A percentile compares a stretch with the other conserved stretches of the same genome.
These are phyloP conservation scores for Xylaria sp. DNA, from an alignment of 2,329 filamentous ascomycete genomes.

Conservation along the genomic window DNA sequence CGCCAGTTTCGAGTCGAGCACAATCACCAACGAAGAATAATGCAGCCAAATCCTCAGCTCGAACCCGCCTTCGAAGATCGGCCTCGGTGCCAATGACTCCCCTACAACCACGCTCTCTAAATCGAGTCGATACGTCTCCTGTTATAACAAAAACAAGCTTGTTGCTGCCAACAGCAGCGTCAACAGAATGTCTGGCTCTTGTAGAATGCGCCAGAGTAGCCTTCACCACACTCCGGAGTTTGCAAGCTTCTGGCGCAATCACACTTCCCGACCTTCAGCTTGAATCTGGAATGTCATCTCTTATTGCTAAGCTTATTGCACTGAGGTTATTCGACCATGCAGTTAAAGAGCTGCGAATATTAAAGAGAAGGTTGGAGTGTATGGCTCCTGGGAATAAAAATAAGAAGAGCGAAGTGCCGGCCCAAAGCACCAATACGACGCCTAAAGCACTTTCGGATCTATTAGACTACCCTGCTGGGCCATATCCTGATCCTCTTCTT, in stretches of 20 bases:
- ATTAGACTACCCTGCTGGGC: slow-evolving; percentile 66
- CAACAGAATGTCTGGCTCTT: slow-evolving; percentile 62
- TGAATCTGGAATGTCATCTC: slow-evolving; percentile 76
- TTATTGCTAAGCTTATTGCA: slow-evolving; percentile 72
- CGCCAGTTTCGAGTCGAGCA: slow-evolving; percentile 47
- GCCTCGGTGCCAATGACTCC: slow-evolving; percentile 68
- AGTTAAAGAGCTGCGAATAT: slow-evolving; percentile 71
- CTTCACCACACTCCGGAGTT: slow-evolving; percentile 70
- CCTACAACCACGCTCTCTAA: slow-evolving; percentile 69
- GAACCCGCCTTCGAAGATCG: slow-evolving; percentile 63
- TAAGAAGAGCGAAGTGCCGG: slow-evolving; percentile 50
- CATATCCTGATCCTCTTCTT: slow-evolving; percentile 57
- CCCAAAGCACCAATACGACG: slow-evolving; percentile 50
- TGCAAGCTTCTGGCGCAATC: slow-evolving; percentile 64
- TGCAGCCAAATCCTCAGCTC: slow-evolving; percentile 51
- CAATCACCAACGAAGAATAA: slow-evolving; percentile 52
- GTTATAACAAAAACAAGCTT: slow-evolving; percentile 51
- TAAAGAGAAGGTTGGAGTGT: slow-evolving; percentile 72
- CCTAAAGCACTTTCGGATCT: slow-evolving; percentile 66
- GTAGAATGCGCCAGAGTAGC: slow-evolving; percentile 76
- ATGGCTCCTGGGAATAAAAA: slow-evolving; percentile 40
- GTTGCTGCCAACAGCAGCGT: slow-evolving; percentile 43
- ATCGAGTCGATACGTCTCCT: slow-evolving; percentile 67
- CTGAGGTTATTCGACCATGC: slow-evolving; percentile 75
- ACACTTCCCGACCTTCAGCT: slow-evolving; percentile 72